Evolutionary conservation across 495 filamentous ascomycete genomes (phyloP), one percentile per base, ranked within the genome.

Genomic region (Rhizodiscina lignyota): DNA sequence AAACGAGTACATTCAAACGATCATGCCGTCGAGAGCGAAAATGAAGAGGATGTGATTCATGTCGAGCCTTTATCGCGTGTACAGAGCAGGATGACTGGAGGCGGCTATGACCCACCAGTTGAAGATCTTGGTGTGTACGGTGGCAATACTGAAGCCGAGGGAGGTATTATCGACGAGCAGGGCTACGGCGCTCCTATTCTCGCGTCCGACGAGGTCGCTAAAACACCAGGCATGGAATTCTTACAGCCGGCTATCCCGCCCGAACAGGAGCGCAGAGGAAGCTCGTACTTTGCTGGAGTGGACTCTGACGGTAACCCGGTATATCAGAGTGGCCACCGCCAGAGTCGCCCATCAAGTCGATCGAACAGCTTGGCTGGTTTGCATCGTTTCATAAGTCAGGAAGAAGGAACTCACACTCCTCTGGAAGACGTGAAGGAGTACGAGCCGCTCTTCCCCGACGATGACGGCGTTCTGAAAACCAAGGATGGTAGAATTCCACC

Each of bases 401-500:
- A 68, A 4, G 60, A 70, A 20, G 53, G 57, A 26, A 67, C 77
- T 27, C 61, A 64, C 23, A 83, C 79, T 0, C 82, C 84, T 11
- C 60, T 96, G 5, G 83, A 94, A 50, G 76, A 92, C 47, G 79
- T 91, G 0, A 80, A 91, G 37, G 87, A 94, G 50, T 94, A 94
- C 49, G 89, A 94, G 51, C 91, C 89, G 2, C 55, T 99, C 16
- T 96, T 99, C 54, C 78, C 80, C 2, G 87, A 96, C 20, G 81
- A 87, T 22, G 71, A 83, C 10, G 51, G 61, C 24, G 24, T 8
- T 23, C 30, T 38, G 34, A 43, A 63, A 66, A 21, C 60, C 74
- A 13, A 44, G 66, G 29, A 64, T 71, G 6, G 62, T 67, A 17
- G 62, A 67, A 4, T 72, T 79, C 32, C 66, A 70, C 27, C 61